Evolutionary conservation across 257 asterid genomes (phyloP).

Genomic region (Nicotiana sylvestris): DNA sequence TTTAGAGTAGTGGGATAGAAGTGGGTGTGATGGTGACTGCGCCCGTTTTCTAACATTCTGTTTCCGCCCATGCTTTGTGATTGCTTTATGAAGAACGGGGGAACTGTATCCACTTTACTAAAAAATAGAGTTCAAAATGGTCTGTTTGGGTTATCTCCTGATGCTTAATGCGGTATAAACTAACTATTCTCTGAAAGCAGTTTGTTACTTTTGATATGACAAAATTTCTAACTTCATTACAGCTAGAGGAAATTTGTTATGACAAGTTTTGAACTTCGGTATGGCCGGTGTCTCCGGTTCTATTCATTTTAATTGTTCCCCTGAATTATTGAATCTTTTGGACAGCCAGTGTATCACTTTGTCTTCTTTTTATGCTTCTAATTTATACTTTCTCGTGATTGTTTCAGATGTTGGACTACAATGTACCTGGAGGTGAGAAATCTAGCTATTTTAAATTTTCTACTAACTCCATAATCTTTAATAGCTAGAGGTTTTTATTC

Average conservation of each 20-base stretch:
- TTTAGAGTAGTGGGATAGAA: not conserved
- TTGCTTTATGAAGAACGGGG: not conserved
- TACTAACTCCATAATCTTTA: not conserved
- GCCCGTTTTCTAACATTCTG: not conserved
- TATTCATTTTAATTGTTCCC: not conserved
- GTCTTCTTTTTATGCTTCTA: not conserved
- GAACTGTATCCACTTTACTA: not conserved
- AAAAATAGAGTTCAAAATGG: not conserved
- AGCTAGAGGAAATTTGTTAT: not conserved
- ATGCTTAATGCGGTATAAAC: not conserved
- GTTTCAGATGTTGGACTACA: constrained; percentile 88
- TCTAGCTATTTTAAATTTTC: not conserved
- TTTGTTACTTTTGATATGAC: not conserved
- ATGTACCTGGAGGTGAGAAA: constrained; percentile 85
- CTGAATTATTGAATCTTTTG: not conserved
- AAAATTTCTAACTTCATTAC: not conserved
- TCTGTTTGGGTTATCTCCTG: not conserved
- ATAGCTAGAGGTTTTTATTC: constrained; percentile 5
- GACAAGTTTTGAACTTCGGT: not conserved
- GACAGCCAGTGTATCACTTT: not conserved
- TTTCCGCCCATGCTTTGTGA: not conserved
- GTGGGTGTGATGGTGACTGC: not conserved
- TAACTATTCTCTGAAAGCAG: not conserved
- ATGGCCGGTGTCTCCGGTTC: not conserved
- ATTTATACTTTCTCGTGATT: constrained; percentile 1